Conservation (phyloP, 2,329 filamentous ascomycete species). For the Fusarium haematococcum region DNA sequence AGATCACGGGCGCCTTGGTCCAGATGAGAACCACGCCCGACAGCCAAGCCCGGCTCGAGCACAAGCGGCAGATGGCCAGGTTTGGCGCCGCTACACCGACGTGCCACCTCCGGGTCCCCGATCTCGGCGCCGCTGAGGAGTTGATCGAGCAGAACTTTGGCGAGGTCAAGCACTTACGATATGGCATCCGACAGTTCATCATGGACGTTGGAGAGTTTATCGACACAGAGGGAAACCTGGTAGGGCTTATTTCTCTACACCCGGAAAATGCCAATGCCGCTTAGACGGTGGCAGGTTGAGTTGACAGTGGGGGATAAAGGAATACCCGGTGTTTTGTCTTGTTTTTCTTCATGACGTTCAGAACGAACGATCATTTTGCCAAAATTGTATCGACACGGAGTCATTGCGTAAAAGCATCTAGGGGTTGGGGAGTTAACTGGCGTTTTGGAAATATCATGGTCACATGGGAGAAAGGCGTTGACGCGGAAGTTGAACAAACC, state of each 20-base stretch:
- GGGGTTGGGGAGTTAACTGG: background rate
- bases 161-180: slow-evolving; percentile 38
- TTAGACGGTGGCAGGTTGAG: slow-evolving; percentile 3
- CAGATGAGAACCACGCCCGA: slow-evolving; percentile 25
- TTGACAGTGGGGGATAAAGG: slow-evolving; percentile 36
- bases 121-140: slow-evolving; percentile 38
- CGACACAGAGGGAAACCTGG: slow-evolving; percentile 42
- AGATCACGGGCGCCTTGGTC: slow-evolving; percentile 37
- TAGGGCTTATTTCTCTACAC: slow-evolving; percentile 41
- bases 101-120: slow-evolving; percentile 41
- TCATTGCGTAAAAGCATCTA: background rate
- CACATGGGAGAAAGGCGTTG: slow-evolving; percentile 12
- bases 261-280: slow-evolving; percentile 33
- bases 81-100: slow-evolving; percentile 24
- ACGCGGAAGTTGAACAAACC: background rate
- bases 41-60: slow-evolving; percentile 23
- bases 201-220: slow-evolving; percentile 45
- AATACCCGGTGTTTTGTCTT: slow-evolving; percentile 35
- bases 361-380: slow-evolving; percentile 19
- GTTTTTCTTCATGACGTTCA: slow-evolving; percentile 23
- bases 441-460: slow-evolving; percentile 17
- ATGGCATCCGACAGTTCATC: slow-evolving; percentile 39
- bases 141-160: slow-evolving; percentile 36
- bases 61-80: slow-evolving; percentile 29
- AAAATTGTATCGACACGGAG: background rate